Percentiles rank a stretch among this genome's conserved stretches.
These are phyloP conservation scores for Grammothele lineata DNA, from an alignment of 768 basidiomycete genomes.

Conservation along the genomic window DNA sequence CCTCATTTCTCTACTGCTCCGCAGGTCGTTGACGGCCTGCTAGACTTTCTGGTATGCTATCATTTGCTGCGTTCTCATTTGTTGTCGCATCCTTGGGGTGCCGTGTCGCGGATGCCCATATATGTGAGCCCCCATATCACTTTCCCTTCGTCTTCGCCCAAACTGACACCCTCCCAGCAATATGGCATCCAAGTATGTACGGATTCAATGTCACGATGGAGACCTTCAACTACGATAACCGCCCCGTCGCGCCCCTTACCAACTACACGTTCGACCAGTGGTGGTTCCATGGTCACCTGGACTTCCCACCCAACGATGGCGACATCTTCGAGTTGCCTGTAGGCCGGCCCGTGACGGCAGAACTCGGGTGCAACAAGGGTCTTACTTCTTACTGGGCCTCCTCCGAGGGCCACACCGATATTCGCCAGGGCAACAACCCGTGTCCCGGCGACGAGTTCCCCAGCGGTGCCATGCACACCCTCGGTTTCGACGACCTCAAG, in stretches of 20 bases:
- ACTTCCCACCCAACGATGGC: slow-evolving; percentile 48
- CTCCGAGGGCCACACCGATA: slow-evolving; percentile 45
- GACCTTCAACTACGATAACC: slow-evolving; percentile 59
- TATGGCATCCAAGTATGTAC: slow-evolving; percentile 57
- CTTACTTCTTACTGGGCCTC: slow-evolving; percentile 54
- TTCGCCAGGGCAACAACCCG: slow-evolving; percentile 46
- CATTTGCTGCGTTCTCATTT: too few species aligned
- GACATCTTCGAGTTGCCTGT: slow-evolving; percentile 61
- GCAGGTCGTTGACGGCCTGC: too few species aligned
- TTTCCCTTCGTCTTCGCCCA: too few species aligned
- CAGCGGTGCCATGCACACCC: slow-evolving; percentile 50
- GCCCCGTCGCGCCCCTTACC: slow-evolving; percentile 44
- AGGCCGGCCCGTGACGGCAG: slow-evolving; percentile 46
- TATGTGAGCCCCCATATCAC: too few species aligned
- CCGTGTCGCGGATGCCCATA: too few species aligned
- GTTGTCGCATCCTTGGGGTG: too few species aligned
- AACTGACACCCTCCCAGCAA: slow-evolving; percentile 32
- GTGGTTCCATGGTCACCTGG: slow-evolving; percentile 65
- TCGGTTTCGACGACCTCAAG: slow-evolving; percentile 45
- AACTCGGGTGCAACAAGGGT: slow-evolving; percentile 58
- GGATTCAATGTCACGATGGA: slow-evolving; percentile 61
- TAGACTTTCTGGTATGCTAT: too few species aligned
- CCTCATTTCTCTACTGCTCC: too few species aligned
- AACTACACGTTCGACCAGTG: slow-evolving; percentile 38
- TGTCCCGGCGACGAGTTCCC: slow-evolving; percentile 42